Evolutionary conservation across 192 early-diverging fungal genomes (phyloP).

Genomic region (Podila minutissima): DNA sequence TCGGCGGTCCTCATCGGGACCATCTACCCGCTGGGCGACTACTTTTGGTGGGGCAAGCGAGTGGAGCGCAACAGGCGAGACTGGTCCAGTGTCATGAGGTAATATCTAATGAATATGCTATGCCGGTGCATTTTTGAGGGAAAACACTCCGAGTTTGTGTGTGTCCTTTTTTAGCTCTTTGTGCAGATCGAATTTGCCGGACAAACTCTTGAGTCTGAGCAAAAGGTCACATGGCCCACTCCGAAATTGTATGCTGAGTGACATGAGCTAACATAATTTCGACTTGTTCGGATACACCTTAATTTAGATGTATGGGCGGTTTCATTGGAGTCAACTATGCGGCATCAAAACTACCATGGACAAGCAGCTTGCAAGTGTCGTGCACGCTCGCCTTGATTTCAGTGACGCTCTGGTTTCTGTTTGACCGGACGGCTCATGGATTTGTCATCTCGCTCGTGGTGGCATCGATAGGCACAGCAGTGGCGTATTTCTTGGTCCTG

Average conservation of each 20-base stretch:
- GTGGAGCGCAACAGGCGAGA: slow-evolving; percentile 53
- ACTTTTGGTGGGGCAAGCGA: slow-evolving; percentile 57
- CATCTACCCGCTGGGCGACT: slow-evolving; percentile 62
- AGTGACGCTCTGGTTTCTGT: slow-evolving; percentile 74
- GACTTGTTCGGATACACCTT: background rate
- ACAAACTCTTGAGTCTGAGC: too few species aligned
- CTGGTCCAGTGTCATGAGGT: slow-evolving; percentile 70
- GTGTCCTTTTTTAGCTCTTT: too few species aligned
- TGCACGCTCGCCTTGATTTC: slow-evolving; percentile 66
- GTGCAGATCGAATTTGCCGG: too few species aligned
- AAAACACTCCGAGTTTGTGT: too few species aligned
- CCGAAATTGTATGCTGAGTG: too few species aligned
- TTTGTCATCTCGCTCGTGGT: slow-evolving; percentile 65
- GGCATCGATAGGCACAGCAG: slow-evolving; percentile 63
- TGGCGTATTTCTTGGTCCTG: slow-evolving; percentile 66
- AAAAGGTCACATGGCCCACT: too few species aligned
- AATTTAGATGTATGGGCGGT: slow-evolving; percentile 51
- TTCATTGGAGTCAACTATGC: slow-evolving; percentile 74
- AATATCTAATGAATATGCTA: background rate
- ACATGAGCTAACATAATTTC: too few species aligned
- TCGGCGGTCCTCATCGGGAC: slow-evolving; percentile 66
- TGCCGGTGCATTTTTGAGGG: too few species aligned
- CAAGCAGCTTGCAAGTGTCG: slow-evolving; percentile 65
- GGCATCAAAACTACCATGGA: slow-evolving; percentile 70
- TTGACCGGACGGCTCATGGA: slow-evolving; percentile 76